These are phyloP conservation scores for Phlegmacium glaucopus DNA, from an alignment of 768 basidiomycete genomes.

Conservation along the genomic window DNA sequence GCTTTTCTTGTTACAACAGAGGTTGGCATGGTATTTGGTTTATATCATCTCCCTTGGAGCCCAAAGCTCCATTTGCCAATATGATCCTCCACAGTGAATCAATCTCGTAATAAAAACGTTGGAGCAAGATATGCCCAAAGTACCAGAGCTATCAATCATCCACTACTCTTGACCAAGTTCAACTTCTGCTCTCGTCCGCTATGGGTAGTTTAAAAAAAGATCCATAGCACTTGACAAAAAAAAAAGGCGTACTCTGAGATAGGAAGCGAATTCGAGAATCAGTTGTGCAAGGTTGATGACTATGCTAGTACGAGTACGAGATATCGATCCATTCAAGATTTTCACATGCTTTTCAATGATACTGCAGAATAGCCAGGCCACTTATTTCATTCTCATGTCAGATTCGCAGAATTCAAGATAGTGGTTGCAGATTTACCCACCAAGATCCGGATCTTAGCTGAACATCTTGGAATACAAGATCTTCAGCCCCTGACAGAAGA, in stretches of 20 bases:
- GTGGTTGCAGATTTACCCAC: too few relatives aligned
- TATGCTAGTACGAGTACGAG: conserved; percentile 21
- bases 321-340: conserved; percentile 30
- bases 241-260: conserved; percentile 26
- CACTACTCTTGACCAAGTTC: conserved; percentile 34
- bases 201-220: background rate
- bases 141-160: conserved; percentile 23
- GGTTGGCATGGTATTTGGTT: background rate
- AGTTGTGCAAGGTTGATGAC: conserved; percentile 26
- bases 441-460: conserved; percentile 30
- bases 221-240: background rate
- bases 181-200: conserved; percentile 20
- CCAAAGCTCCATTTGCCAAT: conserved; percentile 44
- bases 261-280: conserved; percentile 26
- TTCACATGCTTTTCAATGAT: conserved; percentile 34
- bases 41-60: conserved; percentile 14
- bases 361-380: conserved; percentile 47
- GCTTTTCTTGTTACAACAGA: too few relatives aligned
- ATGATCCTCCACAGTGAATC: conserved; percentile 35
- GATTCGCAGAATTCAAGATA: background rate
- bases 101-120: conserved; percentile 37
- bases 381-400: conserved; percentile 19
- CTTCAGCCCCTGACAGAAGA: conserved; percentile 16
- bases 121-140: conserved; percentile 2
- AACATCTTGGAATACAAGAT: conserved; percentile 15